Base-by-base conservation (phyloP, 2,329 filamentous ascomycete genomes). In the Fusarium sp. region DNA sequence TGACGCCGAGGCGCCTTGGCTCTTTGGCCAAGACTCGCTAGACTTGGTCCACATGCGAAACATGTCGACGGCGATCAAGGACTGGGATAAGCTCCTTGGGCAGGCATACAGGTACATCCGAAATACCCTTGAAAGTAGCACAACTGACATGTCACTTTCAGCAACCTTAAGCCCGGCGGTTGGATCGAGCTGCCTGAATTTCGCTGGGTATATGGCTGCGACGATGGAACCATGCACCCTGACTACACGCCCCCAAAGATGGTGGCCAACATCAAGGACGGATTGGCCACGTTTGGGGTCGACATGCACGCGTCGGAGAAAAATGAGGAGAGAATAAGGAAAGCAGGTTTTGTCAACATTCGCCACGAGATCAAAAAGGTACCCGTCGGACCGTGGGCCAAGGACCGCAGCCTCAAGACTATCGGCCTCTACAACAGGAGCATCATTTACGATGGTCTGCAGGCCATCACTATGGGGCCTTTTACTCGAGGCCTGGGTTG, bases 381-480 rank as follows among this genome's bases (percentile, higher is more conserved):
- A 11, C 87, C 88, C 0, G 82, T 86, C 8, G 86, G 85, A 17
- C 78, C 80, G 0, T 90, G 87, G 88, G 82, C 87, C 0, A 83
- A 80, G 58, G 85, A 89, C 59, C 79, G 82, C 22, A 84, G 81
- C 15, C 81, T 87, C 47, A 87, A 86, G 72, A 82, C 82, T 61
- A 82, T 87, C 65, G 87, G 80, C 14, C 73, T 80, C n/a, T 84
- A 83, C 56, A 80, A 72, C 43, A 69, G 72, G 43, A 73, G 71
- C 20, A 66, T 80, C 43, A 79, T 82, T 22, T 75, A 78, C 17
- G 78, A 82, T 47, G 81, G 79, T 2, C 70, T 82, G 6, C 76
- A 82, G 12, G 82, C 76, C 8, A 78, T 83, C 52, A 79, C 76
- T 9, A 77, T 83, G 59, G 80, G 79, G 1, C 76, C 84, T 1